A percentile compares a stretch with the other conserved stretches of the same genome.
These are phyloP conservation scores for Bremia lactucae DNA, from an alignment of 352 stramenopile genomes.

Conservation along the genomic window DNA sequence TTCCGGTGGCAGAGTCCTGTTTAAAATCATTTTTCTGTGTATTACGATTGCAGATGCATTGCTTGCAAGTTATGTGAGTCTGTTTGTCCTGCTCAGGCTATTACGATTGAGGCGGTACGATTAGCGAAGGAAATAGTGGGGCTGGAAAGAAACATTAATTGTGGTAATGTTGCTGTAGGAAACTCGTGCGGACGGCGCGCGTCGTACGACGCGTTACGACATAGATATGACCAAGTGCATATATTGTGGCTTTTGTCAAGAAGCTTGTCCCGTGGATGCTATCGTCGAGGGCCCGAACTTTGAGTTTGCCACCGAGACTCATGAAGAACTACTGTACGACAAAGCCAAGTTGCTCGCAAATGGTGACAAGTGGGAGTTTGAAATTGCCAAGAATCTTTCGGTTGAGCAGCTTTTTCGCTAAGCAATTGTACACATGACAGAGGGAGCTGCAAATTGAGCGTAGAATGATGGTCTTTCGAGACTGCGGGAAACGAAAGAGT, in stretches of 20 bases:
- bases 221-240: constrained; percentile 99
- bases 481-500: too few relatives aligned
- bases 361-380: constrained; percentile 99
- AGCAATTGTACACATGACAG: constrained; percentile 13
- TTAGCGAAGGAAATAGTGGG: neutral
- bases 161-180: constrained; percentile 52
- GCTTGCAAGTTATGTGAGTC: constrained; percentile 99
- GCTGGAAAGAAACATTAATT: constrained; percentile 1
- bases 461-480: too few relatives aligned
- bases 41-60: constrained; percentile 86
- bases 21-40: constrained; percentile 10
- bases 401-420: constrained; percentile 99
- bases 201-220: constrained; percentile 99
- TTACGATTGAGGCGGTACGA: constrained; percentile 96
- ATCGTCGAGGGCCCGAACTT: constrained; percentile 99
- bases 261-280: constrained; percentile 96
- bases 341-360: constrained; percentile 99
- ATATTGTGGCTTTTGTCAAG: constrained; percentile 96
- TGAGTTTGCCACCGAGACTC: constrained; percentile 98
- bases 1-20: constrained; percentile 36
- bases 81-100: constrained; percentile 98
- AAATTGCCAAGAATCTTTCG: constrained; percentile 98
- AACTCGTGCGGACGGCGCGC: constrained; percentile 92
- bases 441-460: constrained; percentile 2
- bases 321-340: constrained; percentile 99